Evolutionary conservation across 495 filamentous ascomycete genomes (phyloP).

Genomic region (Penicillium turbatum): DNA sequence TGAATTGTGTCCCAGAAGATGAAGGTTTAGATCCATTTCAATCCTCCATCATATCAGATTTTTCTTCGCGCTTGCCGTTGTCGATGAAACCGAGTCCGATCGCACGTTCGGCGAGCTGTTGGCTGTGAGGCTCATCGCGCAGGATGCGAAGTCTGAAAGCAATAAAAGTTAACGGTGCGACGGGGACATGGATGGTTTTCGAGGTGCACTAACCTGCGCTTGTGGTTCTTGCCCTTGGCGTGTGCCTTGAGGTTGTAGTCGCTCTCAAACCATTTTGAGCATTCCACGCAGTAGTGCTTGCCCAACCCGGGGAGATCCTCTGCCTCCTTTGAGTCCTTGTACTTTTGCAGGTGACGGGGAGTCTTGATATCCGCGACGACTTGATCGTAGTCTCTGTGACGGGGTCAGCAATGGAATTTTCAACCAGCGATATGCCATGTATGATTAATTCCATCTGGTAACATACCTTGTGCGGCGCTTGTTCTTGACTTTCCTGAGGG

Average conservation of each 20-base stretch:
- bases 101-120: conserved; percentile 80
- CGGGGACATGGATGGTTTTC: too few species aligned
- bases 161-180: conserved; percentile 1
- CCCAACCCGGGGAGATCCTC: conserved; percentile 88
- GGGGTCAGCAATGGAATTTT: not conserved
- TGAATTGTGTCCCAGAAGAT: not conserved
- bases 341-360: conserved; percentile 70
- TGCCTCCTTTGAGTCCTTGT: conserved; percentile 69
- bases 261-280: conserved; percentile 92
- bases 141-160: conserved; percentile 63
- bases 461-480: conserved; percentile 56
- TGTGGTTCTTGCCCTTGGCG: conserved; percentile 84
- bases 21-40: conserved; percentile 14
- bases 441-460: not conserved
- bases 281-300: conserved; percentile 83
- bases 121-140: conserved; percentile 76
- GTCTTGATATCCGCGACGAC: conserved; percentile 72
- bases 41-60: conserved; percentile 35
- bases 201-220: conserved; percentile 62
- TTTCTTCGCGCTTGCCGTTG: conserved; percentile 48
- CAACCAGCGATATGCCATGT: not conserved
- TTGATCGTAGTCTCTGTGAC: conserved; percentile 79
- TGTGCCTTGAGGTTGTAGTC: conserved; percentile 73
- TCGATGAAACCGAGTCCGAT: conserved; percentile 60
- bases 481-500: conserved; percentile 52